phyloP scores from a whole-genome alignment of 176 grass and related monocot genomes.

The Triticum dicoccoides region DNA sequence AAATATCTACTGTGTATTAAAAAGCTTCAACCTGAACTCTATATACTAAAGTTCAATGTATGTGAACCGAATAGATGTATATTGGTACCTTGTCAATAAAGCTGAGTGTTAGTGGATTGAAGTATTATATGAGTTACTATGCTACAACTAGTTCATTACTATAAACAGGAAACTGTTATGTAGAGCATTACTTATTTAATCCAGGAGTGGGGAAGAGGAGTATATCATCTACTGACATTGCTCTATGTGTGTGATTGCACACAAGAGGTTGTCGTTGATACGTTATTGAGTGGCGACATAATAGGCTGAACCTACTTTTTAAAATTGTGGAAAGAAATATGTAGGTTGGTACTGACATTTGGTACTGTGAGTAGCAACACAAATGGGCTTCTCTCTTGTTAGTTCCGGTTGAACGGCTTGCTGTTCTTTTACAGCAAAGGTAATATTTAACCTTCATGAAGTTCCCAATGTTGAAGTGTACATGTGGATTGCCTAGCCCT shows the following conservation, averaged over 20 bases:
- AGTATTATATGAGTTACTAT: not conserved
- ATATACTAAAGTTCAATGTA: not conserved
- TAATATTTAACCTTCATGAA: not conserved
- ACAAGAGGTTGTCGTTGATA: not conserved
- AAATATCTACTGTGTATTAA: slow-evolving; percentile 3
- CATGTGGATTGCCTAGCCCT: no score
- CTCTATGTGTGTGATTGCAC: not conserved
- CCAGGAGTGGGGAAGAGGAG: not conserved
- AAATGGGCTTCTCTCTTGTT: not conserved
- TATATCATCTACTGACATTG: not conserved
- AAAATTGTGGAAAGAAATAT: not conserved
- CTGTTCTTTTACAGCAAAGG: not conserved
- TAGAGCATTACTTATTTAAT: not conserved
- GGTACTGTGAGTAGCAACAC: not conserved
- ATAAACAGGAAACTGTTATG: not conserved
- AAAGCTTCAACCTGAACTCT: not conserved
- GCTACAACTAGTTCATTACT: slow-evolving; percentile 3
- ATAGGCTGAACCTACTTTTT: not conserved
- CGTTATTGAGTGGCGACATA: not conserved
- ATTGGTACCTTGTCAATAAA: not conserved
- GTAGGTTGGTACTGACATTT: not conserved
- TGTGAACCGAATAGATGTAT: not conserved
- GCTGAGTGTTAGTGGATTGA: not conserved
- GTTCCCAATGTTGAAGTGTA: not conserved
- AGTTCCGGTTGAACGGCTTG: not conserved